Percentiles rank a stretch among this genome's conserved stretches.
Conservation (phyloP, 371 early-diverging fungal genomes). For the Lichtheimia ramosa region DNA sequence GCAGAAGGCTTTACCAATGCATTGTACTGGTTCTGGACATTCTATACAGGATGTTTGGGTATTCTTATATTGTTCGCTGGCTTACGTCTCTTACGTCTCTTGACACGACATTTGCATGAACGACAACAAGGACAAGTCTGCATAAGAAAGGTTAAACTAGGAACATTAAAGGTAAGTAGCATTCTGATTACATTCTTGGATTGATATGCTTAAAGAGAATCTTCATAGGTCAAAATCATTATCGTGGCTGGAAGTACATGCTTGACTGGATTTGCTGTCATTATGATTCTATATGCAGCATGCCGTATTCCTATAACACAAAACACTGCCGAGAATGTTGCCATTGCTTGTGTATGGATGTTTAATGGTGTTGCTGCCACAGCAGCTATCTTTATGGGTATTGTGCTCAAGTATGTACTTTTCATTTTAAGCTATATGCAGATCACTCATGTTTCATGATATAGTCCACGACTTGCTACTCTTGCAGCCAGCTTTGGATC, state of each 20-base stretch:
- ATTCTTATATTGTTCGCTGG: conserved; percentile 10
- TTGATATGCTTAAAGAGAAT: neutral
- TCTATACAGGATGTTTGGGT: conserved; percentile 7
- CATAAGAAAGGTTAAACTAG: conserved; percentile 19
- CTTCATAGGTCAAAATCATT: conserved; percentile 15
- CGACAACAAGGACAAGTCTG: conserved; percentile 14
- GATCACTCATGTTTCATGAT: neutral
- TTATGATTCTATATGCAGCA: conserved; percentile 18
- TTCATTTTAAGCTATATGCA: neutral
- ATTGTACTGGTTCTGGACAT: conserved; percentile 23
- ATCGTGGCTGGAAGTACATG: conserved; percentile 7
- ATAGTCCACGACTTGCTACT: conserved; percentile 10
- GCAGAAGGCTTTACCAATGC: conserved; percentile 25
- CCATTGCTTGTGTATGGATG: conserved; percentile 19
- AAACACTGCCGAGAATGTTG: conserved; percentile 11
- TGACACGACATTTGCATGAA: conserved; percentile 1
- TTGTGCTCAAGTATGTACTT: conserved; percentile 27
- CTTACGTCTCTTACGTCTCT: conserved; percentile 6
- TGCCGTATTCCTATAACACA: conserved; percentile 12
- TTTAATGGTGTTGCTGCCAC: conserved; percentile 26
- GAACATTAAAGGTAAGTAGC: conserved; percentile 19
- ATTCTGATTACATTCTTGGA: neutral
- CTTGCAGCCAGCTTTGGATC: conserved; percentile 4
- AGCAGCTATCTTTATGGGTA: conserved; percentile 16
- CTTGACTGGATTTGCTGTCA: conserved; percentile 15